Conservation (phyloP, 768 basidiomycete species). For the Tylopilus sp. region DNA sequence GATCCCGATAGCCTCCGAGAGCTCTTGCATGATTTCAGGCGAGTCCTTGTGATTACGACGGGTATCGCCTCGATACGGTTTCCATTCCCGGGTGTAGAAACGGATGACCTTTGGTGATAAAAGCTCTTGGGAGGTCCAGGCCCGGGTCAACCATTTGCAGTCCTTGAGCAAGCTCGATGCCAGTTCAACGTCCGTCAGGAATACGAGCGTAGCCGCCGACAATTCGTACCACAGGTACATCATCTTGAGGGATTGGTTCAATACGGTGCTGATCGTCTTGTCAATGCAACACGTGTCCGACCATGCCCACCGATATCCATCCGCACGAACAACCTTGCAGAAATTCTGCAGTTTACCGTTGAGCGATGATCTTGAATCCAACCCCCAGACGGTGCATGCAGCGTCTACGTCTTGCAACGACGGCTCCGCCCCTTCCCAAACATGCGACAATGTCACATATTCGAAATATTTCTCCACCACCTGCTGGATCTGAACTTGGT, state of each 20-base stretch:
- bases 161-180: not conserved
- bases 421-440: not conserved
- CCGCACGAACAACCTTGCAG: constrained; percentile 1
- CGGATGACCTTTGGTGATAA: constrained; percentile 8
- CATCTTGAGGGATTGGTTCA: constrained; percentile 7
- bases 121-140: constrained; percentile 18
- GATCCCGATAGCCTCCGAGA: no score
- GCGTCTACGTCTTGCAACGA: not conserved
- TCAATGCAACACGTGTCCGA: constrained; percentile 12
- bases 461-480: not conserved
- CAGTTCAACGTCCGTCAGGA: not conserved
- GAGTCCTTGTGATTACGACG: constrained; percentile 9
- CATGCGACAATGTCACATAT: no score
- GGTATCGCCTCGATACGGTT: constrained; percentile 6
- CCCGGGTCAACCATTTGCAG: constrained; percentile 12
- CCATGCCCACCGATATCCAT: constrained; percentile 16
- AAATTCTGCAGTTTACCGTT: constrained; percentile 5
- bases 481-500: not conserved
- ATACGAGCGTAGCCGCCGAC: constrained; percentile 1
- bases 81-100: constrained; percentile 10
- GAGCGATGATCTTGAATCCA: not conserved
- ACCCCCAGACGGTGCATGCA: not conserved
- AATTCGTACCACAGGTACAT: constrained; percentile 15
- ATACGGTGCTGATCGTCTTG: constrained; percentile 4
- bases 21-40: constrained; percentile 6